Base-by-base conservation (phyloP, 495 filamentous ascomycete species). In the Podospora sp. region DNA sequence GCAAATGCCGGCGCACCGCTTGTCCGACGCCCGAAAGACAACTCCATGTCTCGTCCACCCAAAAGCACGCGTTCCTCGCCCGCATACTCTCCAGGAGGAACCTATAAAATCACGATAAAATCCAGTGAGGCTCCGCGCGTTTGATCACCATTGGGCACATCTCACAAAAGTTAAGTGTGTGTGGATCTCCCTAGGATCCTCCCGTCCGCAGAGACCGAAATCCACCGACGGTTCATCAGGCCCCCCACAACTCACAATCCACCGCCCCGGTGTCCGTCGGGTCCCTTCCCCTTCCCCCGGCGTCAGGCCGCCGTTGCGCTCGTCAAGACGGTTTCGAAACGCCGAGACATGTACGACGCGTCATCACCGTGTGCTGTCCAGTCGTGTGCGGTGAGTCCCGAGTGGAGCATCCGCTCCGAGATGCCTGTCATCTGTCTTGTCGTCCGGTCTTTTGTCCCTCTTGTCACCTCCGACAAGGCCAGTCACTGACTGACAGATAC, bases 111-210 rank as follows among this genome's bases (percentile, higher is more conserved):
- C 12, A 2, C 16, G 5, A 46, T 6, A 46, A 46, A 46, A 6
- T 46, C 40, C 40, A 4, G 14, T 46, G 40, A 46, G 40, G 40
- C 40, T 46, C 57, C 25, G 57, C 29, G 26, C 57, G 57, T 60
- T 60, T 60, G 57, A 60, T 60, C 57, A 36, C 29, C 57, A 60
- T 60, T 60, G 57, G 57, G 20, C 53, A 57, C 12, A 24, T 53
- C 51, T 21, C 26, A 24, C 22, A 55, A 20, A 36, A 6, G 12
- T 12, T 14, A 46, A 46, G 40, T 46, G 16, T 46, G 40, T 46
- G 40, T 46, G 40, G 40, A 46, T 46, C 16, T 46, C 16, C 29
- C 4, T 11, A 46, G 40, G 16, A 46, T 46, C 40, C 40, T 46
- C 40, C 40, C 40, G 16, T 46, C 40, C 12, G 14, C 16, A 6